These are phyloP conservation scores for Kwoniella botswanensis DNA, from an alignment of 768 basidiomycete species.

Conservation along the genomic window DNA sequence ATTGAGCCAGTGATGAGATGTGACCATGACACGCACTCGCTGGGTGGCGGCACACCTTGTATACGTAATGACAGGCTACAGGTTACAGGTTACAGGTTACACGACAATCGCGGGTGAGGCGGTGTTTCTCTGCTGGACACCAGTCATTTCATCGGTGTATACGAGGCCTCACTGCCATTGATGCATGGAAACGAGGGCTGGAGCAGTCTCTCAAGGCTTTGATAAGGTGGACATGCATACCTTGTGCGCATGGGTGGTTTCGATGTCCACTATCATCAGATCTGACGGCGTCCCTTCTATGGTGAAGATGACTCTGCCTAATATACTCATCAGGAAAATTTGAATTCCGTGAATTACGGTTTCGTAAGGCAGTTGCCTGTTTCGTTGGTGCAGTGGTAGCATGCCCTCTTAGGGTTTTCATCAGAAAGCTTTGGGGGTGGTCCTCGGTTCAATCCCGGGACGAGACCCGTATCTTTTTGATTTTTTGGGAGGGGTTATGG, in stretches of 20 bases:
- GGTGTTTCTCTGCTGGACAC: background rate
- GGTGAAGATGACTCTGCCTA: background rate
- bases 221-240: no score
- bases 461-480: slow-evolving; percentile 28
- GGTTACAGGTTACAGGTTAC: background rate
- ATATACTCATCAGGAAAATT: background rate
- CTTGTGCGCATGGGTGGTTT: no score
- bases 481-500: background rate
- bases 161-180: no score
- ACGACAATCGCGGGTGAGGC: background rate
- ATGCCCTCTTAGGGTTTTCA: slow-evolving; percentile 34
- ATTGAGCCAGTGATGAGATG: background rate
- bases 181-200: no score
- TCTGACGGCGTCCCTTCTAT: background rate
- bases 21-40: slow-evolving; percentile 17
- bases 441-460: slow-evolving; percentile 34
- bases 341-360: slow-evolving; percentile 4
- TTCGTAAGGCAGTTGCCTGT: slow-evolving; percentile 26
- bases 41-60: slow-evolving; percentile 18
- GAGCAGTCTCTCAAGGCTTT: no score
- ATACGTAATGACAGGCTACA: slow-evolving; percentile 4
- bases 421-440: slow-evolving; percentile 29
- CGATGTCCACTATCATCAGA: no score
- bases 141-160: no score
- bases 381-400: slow-evolving; percentile 35